Evolutionary conservation across 768 basidiomycete genomes (phyloP).

Genomic region (Psilocybe tampanensis): DNA sequence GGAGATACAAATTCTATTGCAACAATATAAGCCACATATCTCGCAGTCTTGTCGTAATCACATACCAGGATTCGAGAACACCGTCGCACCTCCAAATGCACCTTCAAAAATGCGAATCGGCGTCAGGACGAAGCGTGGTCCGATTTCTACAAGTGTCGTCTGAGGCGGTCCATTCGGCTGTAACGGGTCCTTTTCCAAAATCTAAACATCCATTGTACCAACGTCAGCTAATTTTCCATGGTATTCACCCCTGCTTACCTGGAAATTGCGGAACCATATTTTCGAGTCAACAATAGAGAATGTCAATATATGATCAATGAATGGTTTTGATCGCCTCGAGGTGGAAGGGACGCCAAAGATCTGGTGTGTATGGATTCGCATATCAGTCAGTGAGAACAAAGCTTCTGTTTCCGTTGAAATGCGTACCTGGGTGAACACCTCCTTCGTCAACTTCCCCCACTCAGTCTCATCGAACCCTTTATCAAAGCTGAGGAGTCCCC

Average conservation of each 20-base stretch:
- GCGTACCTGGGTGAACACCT: slow-evolving; percentile 84
- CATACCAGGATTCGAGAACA: slow-evolving; percentile 93
- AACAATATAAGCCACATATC: background rate
- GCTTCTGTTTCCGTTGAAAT: background rate
- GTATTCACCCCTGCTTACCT: slow-evolving; percentile 51
- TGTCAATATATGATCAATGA: slow-evolving; percentile 96
- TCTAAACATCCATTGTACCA: slow-evolving; percentile 45
- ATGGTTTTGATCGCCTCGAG: slow-evolving; percentile 93
- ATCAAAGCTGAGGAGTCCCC: slow-evolving; percentile 93
- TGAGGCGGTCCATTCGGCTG: slow-evolving; percentile 85
- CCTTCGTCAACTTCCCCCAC: slow-evolving; percentile 87
- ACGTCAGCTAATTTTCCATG: slow-evolving; percentile 3
- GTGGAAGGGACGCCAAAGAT: slow-evolving; percentile 93
- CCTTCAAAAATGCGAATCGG: slow-evolving; percentile 99
- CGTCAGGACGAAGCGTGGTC: slow-evolving; percentile 94
- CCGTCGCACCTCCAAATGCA: slow-evolving; percentile 91
- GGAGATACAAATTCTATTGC: slow-evolving; percentile 88
- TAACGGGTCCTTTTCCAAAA: slow-evolving; percentile 91
- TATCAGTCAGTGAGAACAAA: background rate
- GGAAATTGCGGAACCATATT: slow-evolving; percentile 99
- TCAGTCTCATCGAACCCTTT: slow-evolving; percentile 85
- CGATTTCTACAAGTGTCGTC: slow-evolving; percentile 93
- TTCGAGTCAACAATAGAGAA: slow-evolving; percentile 95
- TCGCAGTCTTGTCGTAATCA: slow-evolving; percentile 18
- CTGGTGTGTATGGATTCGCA: slow-evolving; percentile 44